Evolutionary conservation across 1,139 yeast genomes (phyloP), one percentile per base, ranked within the genome.

Genomic region (Geotrichum australiense): DNA sequence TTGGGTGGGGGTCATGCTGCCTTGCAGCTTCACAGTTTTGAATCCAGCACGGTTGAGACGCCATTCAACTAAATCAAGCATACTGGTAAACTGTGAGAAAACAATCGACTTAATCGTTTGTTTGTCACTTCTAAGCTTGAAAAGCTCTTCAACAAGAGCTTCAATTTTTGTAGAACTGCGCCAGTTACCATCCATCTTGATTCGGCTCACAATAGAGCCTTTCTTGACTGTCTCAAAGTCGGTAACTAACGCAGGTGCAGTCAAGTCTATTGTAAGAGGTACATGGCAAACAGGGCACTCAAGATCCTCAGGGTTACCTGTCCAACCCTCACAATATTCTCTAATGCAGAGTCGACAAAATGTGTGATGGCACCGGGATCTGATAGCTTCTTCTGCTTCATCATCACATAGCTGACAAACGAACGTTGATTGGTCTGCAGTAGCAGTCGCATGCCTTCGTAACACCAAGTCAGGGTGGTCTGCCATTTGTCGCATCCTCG

Each of bases 261-360:
- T 78, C 45, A 91, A 66, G 56, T 91, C 98, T 42, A 91, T 91
- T 35, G 94, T 81, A 45, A 91, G 68, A 0, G 91, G 87, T 49
- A 91, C 85, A 56, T 89, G 98, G 57, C 99, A 91, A 5, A 91
- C 95, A 0, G 99, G 99, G 57, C 99, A 91, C 46, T 84, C 78
- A 35, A 89, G 65, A 37, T 75, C 74, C 36, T 68, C 62, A 63
- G 66, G 73, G 5, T 69, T 74, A 4, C 93, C 94, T 50, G 74
- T 70, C 59, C 73, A 89, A 39, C 94, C 80, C 50, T 87, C 96
- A 38, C 82, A 76, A 55, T 91, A 91, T 59, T 93, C 98, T 50
- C 73, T 78, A 45, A 91, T 76, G 60, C 99, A 91, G 70, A 91
- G 70, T 29, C 99, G 73, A 59, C 99, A 91, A 58, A 91, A 91